Evolutionary conservation across 23 red algal species (phyloP).

Genomic region (Gracilaria caudata): DNA sequence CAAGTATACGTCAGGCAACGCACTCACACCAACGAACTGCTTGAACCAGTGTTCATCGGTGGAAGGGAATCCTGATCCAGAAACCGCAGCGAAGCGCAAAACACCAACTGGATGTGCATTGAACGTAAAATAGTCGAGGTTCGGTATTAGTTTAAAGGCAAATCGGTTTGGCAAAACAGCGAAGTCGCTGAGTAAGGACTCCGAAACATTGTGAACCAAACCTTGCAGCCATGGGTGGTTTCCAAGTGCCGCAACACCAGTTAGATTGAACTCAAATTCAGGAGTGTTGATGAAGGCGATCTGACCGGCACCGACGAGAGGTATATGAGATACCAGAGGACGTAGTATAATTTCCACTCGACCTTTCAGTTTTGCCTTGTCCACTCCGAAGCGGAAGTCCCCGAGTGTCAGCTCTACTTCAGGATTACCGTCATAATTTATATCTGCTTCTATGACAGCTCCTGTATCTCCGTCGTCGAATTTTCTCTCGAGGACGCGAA

Average conservation of each 20-base stretch:
- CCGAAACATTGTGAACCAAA: constrained; percentile 40
- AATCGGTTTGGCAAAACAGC: constrained; percentile 57
- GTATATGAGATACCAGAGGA: constrained; percentile 49
- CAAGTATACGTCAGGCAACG: constrained; percentile 66
- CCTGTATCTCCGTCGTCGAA: constrained; percentile 13
- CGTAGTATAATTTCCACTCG: constrained; percentile 62
- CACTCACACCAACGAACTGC: constrained; percentile 55
- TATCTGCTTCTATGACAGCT: constrained; percentile 63
- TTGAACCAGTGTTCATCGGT: constrained; percentile 62
- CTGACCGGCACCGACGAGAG: constrained; percentile 59
- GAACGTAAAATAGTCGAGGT: constrained; percentile 47
- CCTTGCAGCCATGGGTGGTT: constrained; percentile 41
- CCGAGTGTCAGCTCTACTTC: constrained; percentile 41
- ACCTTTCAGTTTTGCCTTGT: constrained; percentile 32
- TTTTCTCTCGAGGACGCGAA: constrained; percentile 34
- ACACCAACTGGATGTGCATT: constrained; percentile 50
- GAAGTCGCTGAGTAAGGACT: constrained; percentile 38
- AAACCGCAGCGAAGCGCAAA: constrained; percentile 55
- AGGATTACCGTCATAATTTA: constrained; percentile 57
- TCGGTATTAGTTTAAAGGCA: constrained; percentile 46
- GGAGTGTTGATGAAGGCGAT: constrained; percentile 70
- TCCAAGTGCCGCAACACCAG: constrained; percentile 46
- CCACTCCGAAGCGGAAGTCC: constrained; percentile 25
- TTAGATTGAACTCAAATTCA: constrained; percentile 54
- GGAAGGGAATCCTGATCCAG: constrained; percentile 56